phyloP scores from a whole-genome alignment of 2,329 filamentous ascomycete species.

The Claviceps purpurea region DNA sequence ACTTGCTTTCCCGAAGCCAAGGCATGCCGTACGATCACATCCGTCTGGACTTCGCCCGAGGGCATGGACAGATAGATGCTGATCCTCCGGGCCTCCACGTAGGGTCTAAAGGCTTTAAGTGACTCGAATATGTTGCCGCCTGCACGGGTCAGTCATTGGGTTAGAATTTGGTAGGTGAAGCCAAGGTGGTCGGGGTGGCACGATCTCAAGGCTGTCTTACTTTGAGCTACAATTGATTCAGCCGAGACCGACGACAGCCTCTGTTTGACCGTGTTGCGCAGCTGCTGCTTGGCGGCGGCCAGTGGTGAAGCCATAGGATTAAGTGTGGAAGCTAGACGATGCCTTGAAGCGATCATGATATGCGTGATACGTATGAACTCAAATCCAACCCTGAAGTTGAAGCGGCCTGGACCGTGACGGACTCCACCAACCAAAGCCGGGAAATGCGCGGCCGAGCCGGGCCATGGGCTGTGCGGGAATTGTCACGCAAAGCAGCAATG shows the following conservation, averaged over 20 bases:
- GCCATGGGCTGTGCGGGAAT: too few relatives aligned
- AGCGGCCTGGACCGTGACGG: too few relatives aligned
- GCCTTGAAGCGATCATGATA: too few relatives aligned
- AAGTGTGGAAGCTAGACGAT: neutral
- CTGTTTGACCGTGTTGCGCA: conserved; percentile 57
- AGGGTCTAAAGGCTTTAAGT: conserved; percentile 57
- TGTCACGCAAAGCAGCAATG: too few relatives aligned
- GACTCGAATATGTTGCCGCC: conserved; percentile 51
- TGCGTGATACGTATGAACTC: too few relatives aligned
- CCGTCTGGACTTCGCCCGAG: conserved; percentile 70
- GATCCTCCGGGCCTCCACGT: conserved; percentile 59
- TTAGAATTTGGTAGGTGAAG: neutral
- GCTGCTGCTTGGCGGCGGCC: conserved; percentile 55
- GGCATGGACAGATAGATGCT: conserved; percentile 94
- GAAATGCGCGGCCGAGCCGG: too few relatives aligned
- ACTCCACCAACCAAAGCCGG: too few relatives aligned
- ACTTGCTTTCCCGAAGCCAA: conserved; percentile 67
- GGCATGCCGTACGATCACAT: conserved; percentile 68
- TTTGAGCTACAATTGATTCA: conserved; percentile 55
- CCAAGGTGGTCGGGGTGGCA: neutral
- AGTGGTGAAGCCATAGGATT: conserved; percentile 3
- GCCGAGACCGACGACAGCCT: conserved; percentile 46
- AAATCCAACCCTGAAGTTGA: too few relatives aligned
- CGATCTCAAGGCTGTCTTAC: conserved; percentile 32
- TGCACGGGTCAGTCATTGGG: conserved; percentile 23